phyloP scores from a whole-genome alignment of 225 moss, liverwort and hornwort species.

The Asterella californica region DNA sequence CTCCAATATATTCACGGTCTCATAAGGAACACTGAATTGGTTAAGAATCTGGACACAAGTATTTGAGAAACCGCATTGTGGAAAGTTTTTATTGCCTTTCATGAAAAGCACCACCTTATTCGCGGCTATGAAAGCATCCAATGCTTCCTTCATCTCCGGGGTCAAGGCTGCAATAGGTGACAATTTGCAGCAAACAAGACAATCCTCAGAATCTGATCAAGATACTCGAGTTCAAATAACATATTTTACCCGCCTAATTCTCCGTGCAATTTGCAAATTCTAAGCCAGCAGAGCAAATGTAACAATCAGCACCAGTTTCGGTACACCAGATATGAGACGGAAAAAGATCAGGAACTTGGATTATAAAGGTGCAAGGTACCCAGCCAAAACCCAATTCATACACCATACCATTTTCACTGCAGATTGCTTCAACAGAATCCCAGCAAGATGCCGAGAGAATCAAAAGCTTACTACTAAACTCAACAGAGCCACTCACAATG shows the following conservation, averaged over 20 bases:
- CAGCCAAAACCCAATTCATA: too few relatives aligned
- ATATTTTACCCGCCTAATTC: background rate
- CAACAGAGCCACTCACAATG: background rate
- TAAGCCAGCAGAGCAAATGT: background rate
- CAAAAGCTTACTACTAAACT: background rate
- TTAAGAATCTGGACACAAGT: conserved; percentile 92
- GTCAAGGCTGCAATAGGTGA: conserved; percentile 45
- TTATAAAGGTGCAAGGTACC: too few relatives aligned
- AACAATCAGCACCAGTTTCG: background rate
- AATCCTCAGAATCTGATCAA: background rate
- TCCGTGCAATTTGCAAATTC: background rate
- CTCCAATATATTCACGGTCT: conserved; percentile 91
- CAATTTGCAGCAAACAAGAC: background rate
- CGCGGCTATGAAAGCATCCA: conserved; percentile 68
- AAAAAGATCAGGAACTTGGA: too few relatives aligned
- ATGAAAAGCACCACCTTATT: conserved; percentile 96
- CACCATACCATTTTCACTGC: background rate
- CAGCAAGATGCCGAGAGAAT: too few relatives aligned
- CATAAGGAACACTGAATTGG: conserved; percentile 59
- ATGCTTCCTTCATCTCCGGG: conserved; percentile 66
- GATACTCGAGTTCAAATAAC: background rate
- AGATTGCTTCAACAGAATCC: background rate
- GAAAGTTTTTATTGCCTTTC: conserved; percentile 93
- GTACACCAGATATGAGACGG: background rate
- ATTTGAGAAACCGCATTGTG: conserved; percentile 98